phyloP scores from a whole-genome alignment of 2,329 filamentous ascomycete genomes.

The Diplodia corticola region DNA sequence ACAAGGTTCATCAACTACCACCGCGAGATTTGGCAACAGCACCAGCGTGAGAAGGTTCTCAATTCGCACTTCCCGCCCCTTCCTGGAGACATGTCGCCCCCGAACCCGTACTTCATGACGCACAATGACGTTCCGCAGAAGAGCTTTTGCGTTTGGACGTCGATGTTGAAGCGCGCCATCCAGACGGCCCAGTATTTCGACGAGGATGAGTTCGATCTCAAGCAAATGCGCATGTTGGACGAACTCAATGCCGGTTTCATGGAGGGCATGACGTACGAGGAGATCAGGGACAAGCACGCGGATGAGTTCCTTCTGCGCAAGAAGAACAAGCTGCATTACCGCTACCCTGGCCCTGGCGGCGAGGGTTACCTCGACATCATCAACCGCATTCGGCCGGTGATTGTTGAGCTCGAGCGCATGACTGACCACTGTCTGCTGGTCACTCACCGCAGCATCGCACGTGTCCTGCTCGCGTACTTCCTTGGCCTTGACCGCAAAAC shows the following conservation, averaged over 20 bases:
- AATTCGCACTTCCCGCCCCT: constrained; percentile 83
- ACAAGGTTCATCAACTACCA: constrained; percentile 82
- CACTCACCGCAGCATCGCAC: constrained; percentile 86
- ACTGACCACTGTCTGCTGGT: constrained; percentile 93
- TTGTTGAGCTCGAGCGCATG: constrained; percentile 95
- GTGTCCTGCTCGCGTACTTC: constrained; percentile 94
- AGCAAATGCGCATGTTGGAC: constrained; percentile 97
- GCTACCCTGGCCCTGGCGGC: constrained; percentile 92
- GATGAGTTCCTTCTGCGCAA: constrained; percentile 80
- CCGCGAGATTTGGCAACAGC: constrained; percentile 76
- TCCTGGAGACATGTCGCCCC: constrained; percentile 88
- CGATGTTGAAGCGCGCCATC: constrained; percentile 88
- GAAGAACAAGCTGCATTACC: constrained; percentile 89
- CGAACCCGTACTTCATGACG: constrained; percentile 75
- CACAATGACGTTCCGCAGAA: constrained; percentile 63
- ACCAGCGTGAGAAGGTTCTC: constrained; percentile 75
- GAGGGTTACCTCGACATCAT: constrained; percentile 98
- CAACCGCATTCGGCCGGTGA: constrained; percentile 90
- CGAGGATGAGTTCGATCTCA: constrained; percentile 89
- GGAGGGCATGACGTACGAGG: constrained; percentile 91
- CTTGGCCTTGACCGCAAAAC: constrained; percentile 87
- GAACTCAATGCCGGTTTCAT: constrained; percentile 92
- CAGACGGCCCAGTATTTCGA: constrained; percentile 89
- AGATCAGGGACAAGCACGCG: constrained; percentile 76
- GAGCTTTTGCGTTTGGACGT: constrained; percentile 98